A percentile compares a stretch with the other conserved stretches of the same genome.
Conservation (phyloP, 257 asterid species). For the Thymus quinquecostatus region DNA sequence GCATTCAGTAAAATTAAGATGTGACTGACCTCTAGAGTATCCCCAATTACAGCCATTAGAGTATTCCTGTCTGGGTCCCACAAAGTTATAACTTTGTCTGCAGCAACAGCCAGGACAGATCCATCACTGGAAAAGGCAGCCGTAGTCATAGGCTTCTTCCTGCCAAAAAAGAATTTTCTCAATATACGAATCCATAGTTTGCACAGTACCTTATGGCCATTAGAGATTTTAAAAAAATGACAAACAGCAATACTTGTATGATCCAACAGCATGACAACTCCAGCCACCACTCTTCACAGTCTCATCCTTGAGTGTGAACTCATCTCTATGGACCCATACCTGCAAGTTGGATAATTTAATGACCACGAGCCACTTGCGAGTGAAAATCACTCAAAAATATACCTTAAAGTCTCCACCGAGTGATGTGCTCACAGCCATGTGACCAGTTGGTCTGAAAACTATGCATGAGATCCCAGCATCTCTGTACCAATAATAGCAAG, state of each 20-base stretch:
- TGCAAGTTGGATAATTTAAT: slow-evolving; percentile 37
- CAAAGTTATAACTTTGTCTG: slow-evolving; percentile 78
- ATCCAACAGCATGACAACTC: slow-evolving; percentile 96
- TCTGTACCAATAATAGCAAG: slow-evolving; percentile 44
- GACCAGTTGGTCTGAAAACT: slow-evolving; percentile 73
- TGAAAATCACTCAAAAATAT: slow-evolving; percentile 31
- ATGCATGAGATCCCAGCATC: slow-evolving; percentile 70
- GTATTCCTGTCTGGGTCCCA: slow-evolving; percentile 91
- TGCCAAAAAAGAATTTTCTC: slow-evolving; percentile 37
- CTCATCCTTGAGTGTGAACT: slow-evolving; percentile 42
- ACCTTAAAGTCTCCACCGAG: slow-evolving; percentile 94
- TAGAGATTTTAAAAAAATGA: slow-evolving; percentile 10
- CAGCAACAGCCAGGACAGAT: slow-evolving; percentile 93
- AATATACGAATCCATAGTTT: slow-evolving; percentile 19
- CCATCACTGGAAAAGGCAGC: slow-evolving; percentile 90
- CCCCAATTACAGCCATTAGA: slow-evolving; percentile 86
- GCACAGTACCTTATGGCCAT: background rate
- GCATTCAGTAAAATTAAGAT: slow-evolving; percentile 12
- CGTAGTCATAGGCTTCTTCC: slow-evolving; percentile 87
- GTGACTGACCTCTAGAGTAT: slow-evolving; percentile 73
- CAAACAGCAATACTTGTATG: slow-evolving; percentile 73
- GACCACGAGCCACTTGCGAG: slow-evolving; percentile 13
- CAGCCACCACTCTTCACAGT: slow-evolving; percentile 62
- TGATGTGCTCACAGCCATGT: slow-evolving; percentile 85
- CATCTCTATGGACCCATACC: slow-evolving; percentile 71